Evolutionary conservation across 73 alveolate species (phyloP).

Genomic region (Breviolum minutum): DNA sequence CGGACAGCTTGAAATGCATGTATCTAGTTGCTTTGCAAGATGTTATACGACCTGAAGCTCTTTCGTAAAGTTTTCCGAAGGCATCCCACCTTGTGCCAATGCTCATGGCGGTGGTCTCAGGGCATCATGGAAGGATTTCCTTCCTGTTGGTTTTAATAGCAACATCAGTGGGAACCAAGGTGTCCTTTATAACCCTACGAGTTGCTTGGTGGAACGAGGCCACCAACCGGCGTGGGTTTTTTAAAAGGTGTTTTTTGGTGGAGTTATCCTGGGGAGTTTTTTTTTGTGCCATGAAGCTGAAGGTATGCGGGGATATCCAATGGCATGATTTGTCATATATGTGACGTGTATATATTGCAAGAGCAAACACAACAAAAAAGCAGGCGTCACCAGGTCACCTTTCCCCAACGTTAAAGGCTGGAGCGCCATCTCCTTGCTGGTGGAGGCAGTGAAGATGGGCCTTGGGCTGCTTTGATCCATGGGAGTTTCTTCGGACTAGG

Average conservation of each 20-base stretch:
- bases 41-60: no score
- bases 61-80: not conserved
- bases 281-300: no score
- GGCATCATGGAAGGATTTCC: not conserved
- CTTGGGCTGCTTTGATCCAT: no score
- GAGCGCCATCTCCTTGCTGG: conserved; percentile 16
- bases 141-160: not conserved
- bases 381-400: not conserved
- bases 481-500: no score
- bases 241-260: no score
- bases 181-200: conserved; percentile 52
- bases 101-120: conserved; percentile 17
- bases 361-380: no score
- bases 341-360: no score
- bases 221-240: no score
- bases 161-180: not conserved
- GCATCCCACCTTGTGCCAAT: conserved; percentile 8
- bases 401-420: not conserved
- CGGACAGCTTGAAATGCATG: no score
- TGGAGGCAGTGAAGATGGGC: not conserved
- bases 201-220: conserved; percentile 66
- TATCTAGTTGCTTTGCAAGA: not conserved
- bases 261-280: no score
- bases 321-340: no score
- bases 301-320: no score